Evolutionary conservation across 306 rosid species (phyloP).

Genomic region (Glycine soja): DNA sequence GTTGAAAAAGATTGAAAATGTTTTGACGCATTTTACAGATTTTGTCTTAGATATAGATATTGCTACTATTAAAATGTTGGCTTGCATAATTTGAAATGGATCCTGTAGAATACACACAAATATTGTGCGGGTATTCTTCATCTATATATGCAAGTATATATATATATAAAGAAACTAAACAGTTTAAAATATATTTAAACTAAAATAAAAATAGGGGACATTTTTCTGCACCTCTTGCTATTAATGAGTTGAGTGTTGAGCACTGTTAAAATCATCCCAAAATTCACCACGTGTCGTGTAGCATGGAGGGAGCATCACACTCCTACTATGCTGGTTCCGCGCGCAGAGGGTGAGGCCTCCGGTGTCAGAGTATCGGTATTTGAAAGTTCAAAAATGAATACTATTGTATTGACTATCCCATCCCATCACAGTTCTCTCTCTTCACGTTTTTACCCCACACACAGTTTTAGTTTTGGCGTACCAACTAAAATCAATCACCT

Average conservation of each 20-base stretch:
- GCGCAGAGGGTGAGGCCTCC: conserved; percentile 43
- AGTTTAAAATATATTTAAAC: no score
- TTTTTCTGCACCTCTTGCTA: background rate
- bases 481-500: background rate
- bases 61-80: no score
- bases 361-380: conserved; percentile 49
- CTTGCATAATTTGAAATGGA: no score
- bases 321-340: conserved; percentile 31
- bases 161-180: no score
- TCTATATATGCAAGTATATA: no score
- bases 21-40: no score
- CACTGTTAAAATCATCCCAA: background rate
- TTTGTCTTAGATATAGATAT: no score
- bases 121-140: no score
- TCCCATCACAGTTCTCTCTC: background rate
- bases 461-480: background rate
- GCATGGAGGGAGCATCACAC: background rate
- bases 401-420: background rate
- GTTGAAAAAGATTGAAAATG: no score
- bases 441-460: background rate
- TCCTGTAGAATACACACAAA: no score
- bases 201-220: no score
- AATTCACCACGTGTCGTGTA: conserved; percentile 22
- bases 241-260: background rate
- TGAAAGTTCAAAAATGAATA: conserved; percentile 62